Evolutionary conservation across 2,329 filamentous ascomycete genomes (phyloP).

Genomic region (Aspergillus sp.): DNA sequence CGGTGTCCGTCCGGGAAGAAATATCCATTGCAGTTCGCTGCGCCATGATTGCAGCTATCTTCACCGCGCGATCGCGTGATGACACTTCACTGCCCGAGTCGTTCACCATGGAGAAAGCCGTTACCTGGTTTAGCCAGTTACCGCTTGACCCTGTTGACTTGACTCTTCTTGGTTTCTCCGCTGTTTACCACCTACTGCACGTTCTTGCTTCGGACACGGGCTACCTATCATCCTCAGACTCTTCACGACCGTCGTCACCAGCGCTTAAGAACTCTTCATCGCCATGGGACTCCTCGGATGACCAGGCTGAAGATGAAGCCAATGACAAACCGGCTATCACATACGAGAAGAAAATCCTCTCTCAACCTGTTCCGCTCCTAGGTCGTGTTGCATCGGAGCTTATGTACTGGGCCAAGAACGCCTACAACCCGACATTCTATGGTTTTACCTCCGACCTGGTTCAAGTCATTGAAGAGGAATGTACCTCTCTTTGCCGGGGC

Average conservation of each 20-base stretch:
- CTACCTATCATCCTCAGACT: conserved; percentile 35
- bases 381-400: conserved; percentile 41
- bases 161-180: conserved; percentile 42
- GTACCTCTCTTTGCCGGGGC: conserved; percentile 34
- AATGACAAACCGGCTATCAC: conserved; percentile 17
- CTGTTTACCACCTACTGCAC: conserved; percentile 43
- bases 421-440: conserved; percentile 45
- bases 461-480: conserved; percentile 40
- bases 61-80: conserved; percentile 38
- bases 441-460: conserved; percentile 39
- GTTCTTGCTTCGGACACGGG: conserved; percentile 42
- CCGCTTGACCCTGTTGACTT: conserved; percentile 45
- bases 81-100: conserved; percentile 34
- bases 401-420: conserved; percentile 46
- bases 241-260: conserved; percentile 28
- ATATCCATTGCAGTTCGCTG: conserved; percentile 59
- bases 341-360: conserved; percentile 3
- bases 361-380: conserved; percentile 33
- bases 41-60: conserved; percentile 58
- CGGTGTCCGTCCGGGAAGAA: conserved; percentile 50
- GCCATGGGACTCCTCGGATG: conserved; percentile 13
- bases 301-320: conserved; percentile 26
- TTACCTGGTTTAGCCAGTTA: conserved; percentile 43
- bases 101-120: conserved; percentile 42
- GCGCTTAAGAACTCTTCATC: conserved; percentile 23